Evolutionary conservation across 2,329 filamentous ascomycete species (phyloP).

Genomic region (Stromatinia cepivora): DNA sequence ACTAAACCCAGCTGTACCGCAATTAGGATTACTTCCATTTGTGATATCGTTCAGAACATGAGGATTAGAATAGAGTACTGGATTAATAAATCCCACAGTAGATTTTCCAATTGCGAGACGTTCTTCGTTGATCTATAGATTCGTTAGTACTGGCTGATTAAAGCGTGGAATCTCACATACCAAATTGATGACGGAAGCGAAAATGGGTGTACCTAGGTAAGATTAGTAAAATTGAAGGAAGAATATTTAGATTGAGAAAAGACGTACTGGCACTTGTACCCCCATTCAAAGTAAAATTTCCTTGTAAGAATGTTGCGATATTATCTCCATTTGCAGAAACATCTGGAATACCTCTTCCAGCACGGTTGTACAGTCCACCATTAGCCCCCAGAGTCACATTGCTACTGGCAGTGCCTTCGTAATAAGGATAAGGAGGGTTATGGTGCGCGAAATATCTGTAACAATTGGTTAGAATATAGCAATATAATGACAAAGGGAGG

Average conservation of each 20-base stretch:
- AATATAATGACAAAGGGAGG: background rate
- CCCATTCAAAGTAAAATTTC: conserved; percentile 9
- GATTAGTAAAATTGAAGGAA: conserved; percentile 31
- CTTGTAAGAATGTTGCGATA: conserved; percentile 12
- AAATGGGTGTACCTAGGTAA: conserved; percentile 20
- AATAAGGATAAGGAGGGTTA: conserved; percentile 34
- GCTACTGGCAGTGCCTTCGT: conserved; percentile 27
- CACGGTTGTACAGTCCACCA: conserved; percentile 49
- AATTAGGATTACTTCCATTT: conserved; percentile 40
- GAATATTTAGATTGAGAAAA: background rate
- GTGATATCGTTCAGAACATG: conserved; percentile 41
- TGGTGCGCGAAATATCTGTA: conserved; percentile 32
- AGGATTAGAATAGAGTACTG: conserved; percentile 36
- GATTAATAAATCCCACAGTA: conserved; percentile 45
- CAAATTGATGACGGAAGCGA: conserved; percentile 23
- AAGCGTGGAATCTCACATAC: background rate
- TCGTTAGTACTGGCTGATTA: background rate
- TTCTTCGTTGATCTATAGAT: conserved; percentile 43
- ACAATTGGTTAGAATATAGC: background rate
- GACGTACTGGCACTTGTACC: conserved; percentile 22
- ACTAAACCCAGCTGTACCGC: conserved; percentile 39
- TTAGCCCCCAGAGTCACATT: conserved; percentile 40
- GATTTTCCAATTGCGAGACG: conserved; percentile 41
- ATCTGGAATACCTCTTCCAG: conserved; percentile 52
- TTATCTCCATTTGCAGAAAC: conserved; percentile 46